Evolutionary conservation across 306 rosid species (phyloP), one percentile per base, ranked within the genome.

Genomic region (Canavalia gladiata): DNA sequence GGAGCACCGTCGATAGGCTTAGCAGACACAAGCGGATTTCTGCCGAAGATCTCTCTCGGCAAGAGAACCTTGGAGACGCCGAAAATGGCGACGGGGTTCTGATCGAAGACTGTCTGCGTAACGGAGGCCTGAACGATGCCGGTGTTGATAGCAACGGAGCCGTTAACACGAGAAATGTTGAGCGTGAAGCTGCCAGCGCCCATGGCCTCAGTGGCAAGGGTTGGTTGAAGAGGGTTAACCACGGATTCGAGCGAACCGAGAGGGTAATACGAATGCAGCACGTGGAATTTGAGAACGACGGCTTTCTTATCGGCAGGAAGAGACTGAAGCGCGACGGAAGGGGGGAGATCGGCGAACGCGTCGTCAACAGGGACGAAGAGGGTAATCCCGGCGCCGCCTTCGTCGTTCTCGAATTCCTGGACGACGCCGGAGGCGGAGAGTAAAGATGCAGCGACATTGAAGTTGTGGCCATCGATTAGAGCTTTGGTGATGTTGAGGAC

Each of bases 371-470:
- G 99, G 7, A 96, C 91, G 28, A 96, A 96, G 34, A 96, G 85
- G 0, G 99, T 96, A 50, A 96, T 96, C 30, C 99, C 99, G 0
- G 98, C 96, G 0, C 99, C 99, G 33, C 99, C 97, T 58, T 96
- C 99, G 33, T 89, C 97, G 1, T 91, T 92, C 67, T 96, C 98
- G 82, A 96, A 92, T 65, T 96, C 99, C 7, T 90, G 86, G 0
- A 87, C 94, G 1, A 96, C 99, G 12, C 99, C 99, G 0, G 99
- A 96, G 0, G 98, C 98, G 0, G 91, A 52, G 2, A 96, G 87
- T 94, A 96, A 87, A 10, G 99, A 96, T 0, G 98, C 97, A 0
- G 97, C 98, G 29, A 96, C 97, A 51, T 93, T 96, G 90, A 96
- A 96, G 80, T 88, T 90, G 54, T 96, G 94, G 73, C 97, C 99